Evolutionary conservation across 2,329 filamentous ascomycete genomes (phyloP).

Genomic region (Cladosporium sp.): DNA sequence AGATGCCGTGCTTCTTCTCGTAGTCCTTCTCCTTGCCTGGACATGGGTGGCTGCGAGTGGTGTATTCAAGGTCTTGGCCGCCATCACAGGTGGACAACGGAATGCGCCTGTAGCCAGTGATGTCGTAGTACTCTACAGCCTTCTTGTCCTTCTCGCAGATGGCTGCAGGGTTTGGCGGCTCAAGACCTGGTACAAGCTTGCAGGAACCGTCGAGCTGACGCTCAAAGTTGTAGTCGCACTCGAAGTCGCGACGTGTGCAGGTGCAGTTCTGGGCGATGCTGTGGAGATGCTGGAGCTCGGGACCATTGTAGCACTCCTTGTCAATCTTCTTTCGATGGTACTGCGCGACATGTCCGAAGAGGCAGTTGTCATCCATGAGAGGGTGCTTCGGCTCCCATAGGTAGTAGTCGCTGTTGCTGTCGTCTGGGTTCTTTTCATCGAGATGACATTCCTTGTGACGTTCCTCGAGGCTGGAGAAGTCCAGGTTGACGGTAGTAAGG

Average conservation of each 20-base stretch:
- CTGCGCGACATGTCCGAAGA: slow-evolving; percentile 87
- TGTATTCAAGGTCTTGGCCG: slow-evolving; percentile 74
- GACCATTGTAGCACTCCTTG: slow-evolving; percentile 78
- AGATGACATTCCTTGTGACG: slow-evolving; percentile 65
- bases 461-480: slow-evolving; percentile 81
- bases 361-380: slow-evolving; percentile 72
- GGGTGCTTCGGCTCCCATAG: slow-evolving; percentile 89
- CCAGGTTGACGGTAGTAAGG: slow-evolving; percentile 76
- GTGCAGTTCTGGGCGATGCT: slow-evolving; percentile 73
- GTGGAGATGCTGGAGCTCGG: slow-evolving; percentile 68
- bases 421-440: slow-evolving; percentile 61
- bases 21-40: slow-evolving; percentile 81
- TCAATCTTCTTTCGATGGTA: slow-evolving; percentile 90
- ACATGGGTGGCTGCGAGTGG: slow-evolving; percentile 64
- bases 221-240: slow-evolving; percentile 97
- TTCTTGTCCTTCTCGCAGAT: slow-evolving; percentile 67
- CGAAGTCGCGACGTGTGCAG: slow-evolving; percentile 83
- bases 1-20: slow-evolving; percentile 68
- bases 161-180: slow-evolving; percentile 61
- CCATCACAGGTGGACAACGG: slow-evolving; percentile 84
- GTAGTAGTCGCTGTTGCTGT: slow-evolving; percentile 70
- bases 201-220: slow-evolving; percentile 76
- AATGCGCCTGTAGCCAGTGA: slow-evolving; percentile 85
- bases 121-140: slow-evolving; percentile 75
- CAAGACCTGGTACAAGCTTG: slow-evolving; percentile 70